A percentile compares a stretch with the other conserved stretches of the same genome.
phyloP scores from a whole-genome alignment of 192 early-diverging fungal genomes.

The Chytriomyces sp. region DNA sequence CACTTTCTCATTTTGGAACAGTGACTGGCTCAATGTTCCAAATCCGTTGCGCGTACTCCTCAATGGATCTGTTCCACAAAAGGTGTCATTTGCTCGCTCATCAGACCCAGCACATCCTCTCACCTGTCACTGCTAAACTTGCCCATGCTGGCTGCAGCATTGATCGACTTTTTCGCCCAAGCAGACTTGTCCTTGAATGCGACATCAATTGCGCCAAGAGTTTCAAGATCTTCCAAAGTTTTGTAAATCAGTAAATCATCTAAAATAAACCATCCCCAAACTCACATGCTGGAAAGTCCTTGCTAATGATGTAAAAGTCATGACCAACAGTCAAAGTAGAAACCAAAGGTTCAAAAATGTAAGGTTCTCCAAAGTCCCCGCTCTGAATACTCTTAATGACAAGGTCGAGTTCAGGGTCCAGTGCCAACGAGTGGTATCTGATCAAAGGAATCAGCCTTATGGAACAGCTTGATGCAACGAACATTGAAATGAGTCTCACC shows the following conservation, averaged over 20 bases:
- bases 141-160: constrained; percentile 90
- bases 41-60: constrained; percentile 91
- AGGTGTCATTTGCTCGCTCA: not conserved
- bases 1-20: not conserved
- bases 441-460: not conserved
- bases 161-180: constrained; percentile 91
- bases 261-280: not conserved
- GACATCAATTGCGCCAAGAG: constrained; percentile 81
- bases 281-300: constrained; percentile 83
- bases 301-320: constrained; percentile 86
- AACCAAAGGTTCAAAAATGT: constrained; percentile 56
- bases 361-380: constrained; percentile 77
- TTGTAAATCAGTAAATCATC: not conserved
- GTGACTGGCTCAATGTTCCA: constrained; percentile 67
- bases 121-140: constrained; percentile 82
- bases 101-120: constrained; percentile 40
- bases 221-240: constrained; percentile 60
- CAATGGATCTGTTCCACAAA: constrained; percentile 62
- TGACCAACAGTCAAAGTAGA: constrained; percentile 69
- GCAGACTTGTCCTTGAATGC: constrained; percentile 79
- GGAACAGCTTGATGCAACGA: not conserved
- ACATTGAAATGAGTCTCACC: constrained; percentile 41
- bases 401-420: constrained; percentile 78
- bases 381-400: constrained; percentile 82
- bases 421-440: constrained; percentile 74